Evolutionary conservation across 192 early-diverging fungal species (phyloP).

Genomic region (Hyaloraphidium curvatum): DNA sequence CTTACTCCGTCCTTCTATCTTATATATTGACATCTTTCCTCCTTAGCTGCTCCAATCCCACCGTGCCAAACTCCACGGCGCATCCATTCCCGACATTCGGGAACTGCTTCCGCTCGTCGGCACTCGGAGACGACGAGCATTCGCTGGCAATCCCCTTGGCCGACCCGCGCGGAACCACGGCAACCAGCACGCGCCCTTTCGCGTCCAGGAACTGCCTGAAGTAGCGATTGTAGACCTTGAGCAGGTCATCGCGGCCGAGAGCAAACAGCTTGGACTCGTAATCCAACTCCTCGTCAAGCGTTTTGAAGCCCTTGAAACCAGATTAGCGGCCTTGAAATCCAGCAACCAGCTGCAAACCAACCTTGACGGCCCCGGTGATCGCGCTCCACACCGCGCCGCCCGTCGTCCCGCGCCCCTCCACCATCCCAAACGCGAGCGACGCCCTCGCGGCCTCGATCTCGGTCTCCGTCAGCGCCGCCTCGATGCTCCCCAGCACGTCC

Average conservation of each 20-base stretch:
- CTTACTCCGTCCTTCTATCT: too few species aligned
- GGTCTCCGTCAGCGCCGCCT: slow-evolving; percentile 17
- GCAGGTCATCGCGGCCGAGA: slow-evolving; percentile 27
- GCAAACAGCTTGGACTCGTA: slow-evolving; percentile 22
- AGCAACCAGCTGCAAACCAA: slow-evolving; percentile 4
- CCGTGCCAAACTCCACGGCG: too few species aligned
- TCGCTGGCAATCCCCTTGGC: too few species aligned
- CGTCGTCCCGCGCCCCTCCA: slow-evolving; percentile 15
- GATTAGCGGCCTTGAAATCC: not conserved
- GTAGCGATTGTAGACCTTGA: slow-evolving; percentile 30
- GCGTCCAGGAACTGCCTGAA: slow-evolving; percentile 34
- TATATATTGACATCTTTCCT: too few species aligned
- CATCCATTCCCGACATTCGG: too few species aligned
- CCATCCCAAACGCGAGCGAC: slow-evolving; percentile 18
- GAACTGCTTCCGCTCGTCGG: too few species aligned
- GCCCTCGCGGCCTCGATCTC: slow-evolving; percentile 33
- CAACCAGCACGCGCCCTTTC: too few species aligned
- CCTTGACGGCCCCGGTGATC: slow-evolving; percentile 16
- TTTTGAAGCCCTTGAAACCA: slow-evolving; percentile 25
- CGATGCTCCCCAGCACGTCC: slow-evolving; percentile 15
- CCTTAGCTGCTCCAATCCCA: too few species aligned
- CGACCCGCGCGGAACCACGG: too few species aligned
- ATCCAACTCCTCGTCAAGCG: slow-evolving; percentile 26
- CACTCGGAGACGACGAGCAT: too few species aligned
- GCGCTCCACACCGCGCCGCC: slow-evolving; percentile 13